These are phyloP conservation scores for Trichoderma gamsii DNA, from an alignment of 495 filamentous ascomycete species.

Conservation along the genomic window DNA sequence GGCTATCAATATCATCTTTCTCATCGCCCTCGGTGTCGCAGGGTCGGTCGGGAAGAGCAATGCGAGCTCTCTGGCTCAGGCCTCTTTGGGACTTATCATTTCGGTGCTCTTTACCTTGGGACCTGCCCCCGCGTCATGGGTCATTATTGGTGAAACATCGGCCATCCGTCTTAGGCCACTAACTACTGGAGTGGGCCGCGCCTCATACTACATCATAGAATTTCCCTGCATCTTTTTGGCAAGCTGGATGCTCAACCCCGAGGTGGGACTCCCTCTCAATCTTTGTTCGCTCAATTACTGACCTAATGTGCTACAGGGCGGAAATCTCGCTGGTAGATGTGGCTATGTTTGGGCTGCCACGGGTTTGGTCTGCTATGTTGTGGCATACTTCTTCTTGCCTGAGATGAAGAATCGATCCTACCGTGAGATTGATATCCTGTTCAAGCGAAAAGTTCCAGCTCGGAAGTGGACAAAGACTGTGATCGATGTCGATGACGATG, in stretches of 20 bases:
- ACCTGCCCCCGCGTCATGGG: slow-evolving; percentile 48
- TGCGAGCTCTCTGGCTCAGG: slow-evolving; percentile 40
- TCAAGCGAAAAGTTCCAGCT: slow-evolving; percentile 43
- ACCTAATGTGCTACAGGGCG: neutral
- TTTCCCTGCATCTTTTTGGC: slow-evolving; percentile 51
- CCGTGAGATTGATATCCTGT: slow-evolving; percentile 36
- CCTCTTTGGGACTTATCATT: slow-evolving; percentile 50
- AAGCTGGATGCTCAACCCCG: slow-evolving; percentile 45
- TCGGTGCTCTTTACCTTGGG: slow-evolving; percentile 45
- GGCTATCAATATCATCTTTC: slow-evolving; percentile 32
- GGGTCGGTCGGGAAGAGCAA: slow-evolving; percentile 32
- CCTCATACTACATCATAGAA: slow-evolving; percentile 45
- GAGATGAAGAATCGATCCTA: slow-evolving; percentile 33
- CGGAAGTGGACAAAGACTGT: slow-evolving; percentile 47
- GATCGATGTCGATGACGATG: slow-evolving; percentile 42
- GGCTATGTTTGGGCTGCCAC: slow-evolving; percentile 40
- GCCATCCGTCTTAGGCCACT: slow-evolving; percentile 51
- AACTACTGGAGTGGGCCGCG: slow-evolving; percentile 52
- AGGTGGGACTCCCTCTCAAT: slow-evolving; percentile 16
- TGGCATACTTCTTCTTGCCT: slow-evolving; percentile 31
- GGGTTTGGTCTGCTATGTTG: slow-evolving; percentile 27
- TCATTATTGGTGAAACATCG: slow-evolving; percentile 55
- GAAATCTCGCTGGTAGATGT: slow-evolving; percentile 46
- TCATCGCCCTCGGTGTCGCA: slow-evolving; percentile 42
- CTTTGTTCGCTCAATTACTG: neutral